Evolutionary conservation across 2,329 filamentous ascomycete genomes (phyloP).

Genomic region (Fusarium piperis): DNA sequence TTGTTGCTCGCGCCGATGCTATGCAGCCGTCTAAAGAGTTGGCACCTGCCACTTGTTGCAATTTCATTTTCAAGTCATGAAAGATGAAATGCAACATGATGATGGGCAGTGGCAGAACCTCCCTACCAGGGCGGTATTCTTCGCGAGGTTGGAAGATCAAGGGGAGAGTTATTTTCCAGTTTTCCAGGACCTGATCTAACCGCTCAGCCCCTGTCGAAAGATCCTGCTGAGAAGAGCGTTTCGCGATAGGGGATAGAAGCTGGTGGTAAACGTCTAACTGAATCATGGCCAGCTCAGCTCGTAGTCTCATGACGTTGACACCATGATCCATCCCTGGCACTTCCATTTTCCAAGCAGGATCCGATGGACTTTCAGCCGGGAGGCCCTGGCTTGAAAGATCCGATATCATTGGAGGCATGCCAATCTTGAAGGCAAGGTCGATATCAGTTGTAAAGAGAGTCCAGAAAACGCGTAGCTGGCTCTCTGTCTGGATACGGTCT

Average conservation of each 20-base stretch:
- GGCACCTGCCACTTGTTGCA: not conserved
- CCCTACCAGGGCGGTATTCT: not conserved
- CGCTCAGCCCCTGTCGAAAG: not conserved
- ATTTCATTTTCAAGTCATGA: not conserved
- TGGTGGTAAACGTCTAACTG: not conserved
- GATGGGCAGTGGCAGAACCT: not conserved
- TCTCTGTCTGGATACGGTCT: not conserved
- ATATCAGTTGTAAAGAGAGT: not conserved
- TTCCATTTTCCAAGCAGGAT: not conserved
- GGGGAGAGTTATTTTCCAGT: not conserved
- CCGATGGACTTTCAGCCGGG: not conserved
- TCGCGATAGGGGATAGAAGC: not conserved
- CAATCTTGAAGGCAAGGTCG: not conserved
- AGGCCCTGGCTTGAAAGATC: not conserved
- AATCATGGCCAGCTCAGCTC: not conserved
- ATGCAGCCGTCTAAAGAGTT: not conserved
- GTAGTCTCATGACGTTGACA: not conserved
- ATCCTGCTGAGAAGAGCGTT: not conserved
- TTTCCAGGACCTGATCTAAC: not conserved
- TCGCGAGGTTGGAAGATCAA: not conserved
- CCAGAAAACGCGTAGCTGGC: not conserved
- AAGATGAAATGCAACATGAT: not conserved
- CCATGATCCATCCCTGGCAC: not conserved
- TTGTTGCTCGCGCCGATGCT: not conserved
- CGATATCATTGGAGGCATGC: not conserved